Conservation (phyloP, 148 eudicot species). For the Beta vulgaris region DNA sequence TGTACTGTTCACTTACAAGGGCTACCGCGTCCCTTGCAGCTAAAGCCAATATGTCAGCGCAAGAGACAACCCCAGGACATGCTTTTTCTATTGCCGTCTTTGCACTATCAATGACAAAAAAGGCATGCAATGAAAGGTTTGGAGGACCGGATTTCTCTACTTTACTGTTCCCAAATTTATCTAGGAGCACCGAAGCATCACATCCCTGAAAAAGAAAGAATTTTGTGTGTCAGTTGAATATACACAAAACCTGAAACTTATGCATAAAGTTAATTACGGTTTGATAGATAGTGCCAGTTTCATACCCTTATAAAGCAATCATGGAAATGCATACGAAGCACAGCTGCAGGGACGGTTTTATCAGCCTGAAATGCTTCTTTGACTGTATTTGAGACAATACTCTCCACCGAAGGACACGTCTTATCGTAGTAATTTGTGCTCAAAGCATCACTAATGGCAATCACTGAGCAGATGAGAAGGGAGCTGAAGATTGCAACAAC, state of each 20-base stretch:
- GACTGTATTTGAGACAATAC: constrained; percentile 38
- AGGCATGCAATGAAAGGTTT: constrained; percentile 72
- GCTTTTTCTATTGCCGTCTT: constrained; percentile 61
- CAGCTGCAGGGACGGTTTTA: constrained; percentile 68
- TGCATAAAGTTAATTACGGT: no score
- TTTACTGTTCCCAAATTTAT: constrained; percentile 45
- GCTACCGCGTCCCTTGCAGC: constrained; percentile 84
- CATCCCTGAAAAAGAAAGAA: constrained; percentile 51
- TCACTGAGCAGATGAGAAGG: constrained; percentile 30
- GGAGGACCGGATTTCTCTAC: constrained; percentile 77
- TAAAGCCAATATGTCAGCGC: constrained; percentile 85
- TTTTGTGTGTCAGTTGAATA: not conserved
- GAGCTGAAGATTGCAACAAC: constrained; percentile 31
- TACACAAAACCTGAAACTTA: not conserved
- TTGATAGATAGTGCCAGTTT: not conserved
- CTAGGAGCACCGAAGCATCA: constrained; percentile 83
- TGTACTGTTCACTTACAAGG: constrained; percentile 43
- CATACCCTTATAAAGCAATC: constrained; percentile 86
- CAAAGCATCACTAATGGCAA: constrained; percentile 40
- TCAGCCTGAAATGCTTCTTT: constrained; percentile 42
- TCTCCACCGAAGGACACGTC: constrained; percentile 64
- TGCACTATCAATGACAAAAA: constrained; percentile 67
- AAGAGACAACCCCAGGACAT: constrained; percentile 85
- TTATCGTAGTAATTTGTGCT: constrained; percentile 62
- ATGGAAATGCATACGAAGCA: constrained; percentile 90